A percentile compares a stretch with the other conserved stretches of the same genome.
Evolutionary conservation across 805 yeast genomes (phyloP).

Genomic region (Candida sithepensis): DNA sequence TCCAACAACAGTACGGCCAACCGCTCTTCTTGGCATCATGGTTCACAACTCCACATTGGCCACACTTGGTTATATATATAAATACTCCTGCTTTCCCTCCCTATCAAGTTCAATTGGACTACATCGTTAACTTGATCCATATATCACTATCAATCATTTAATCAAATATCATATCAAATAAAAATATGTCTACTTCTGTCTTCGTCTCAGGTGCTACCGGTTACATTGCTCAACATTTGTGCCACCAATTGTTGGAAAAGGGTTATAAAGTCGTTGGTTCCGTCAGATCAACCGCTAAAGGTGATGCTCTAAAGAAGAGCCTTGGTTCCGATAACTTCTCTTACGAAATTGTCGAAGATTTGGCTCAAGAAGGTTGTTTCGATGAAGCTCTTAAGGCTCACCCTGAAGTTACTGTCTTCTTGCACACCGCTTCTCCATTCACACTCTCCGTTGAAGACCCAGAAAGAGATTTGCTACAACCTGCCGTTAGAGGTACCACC

Average conservation of each 20-base stretch:
- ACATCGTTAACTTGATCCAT: too few species aligned
- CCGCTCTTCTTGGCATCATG: too few species aligned
- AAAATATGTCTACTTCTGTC: conserved; percentile 3
- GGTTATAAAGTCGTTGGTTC: conserved; percentile 20
- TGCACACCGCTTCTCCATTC: conserved; percentile 54
- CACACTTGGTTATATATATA: too few species aligned
- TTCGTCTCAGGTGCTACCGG: conserved; percentile 23
- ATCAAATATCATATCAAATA: too few species aligned
- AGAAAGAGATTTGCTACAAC: conserved; percentile 46
- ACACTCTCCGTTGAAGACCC: conserved; percentile 35
- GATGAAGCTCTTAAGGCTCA: conserved; percentile 41
- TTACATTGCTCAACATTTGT: conserved; percentile 18
- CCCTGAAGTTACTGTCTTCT: conserved; percentile 38
- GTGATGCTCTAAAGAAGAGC: conserved; percentile 31
- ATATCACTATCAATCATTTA: too few species aligned
- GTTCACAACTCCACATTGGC: too few species aligned
- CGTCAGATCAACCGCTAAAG: conserved; percentile 39
- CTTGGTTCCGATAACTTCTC: conserved; percentile 24
- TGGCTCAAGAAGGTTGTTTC: conserved; percentile 40
- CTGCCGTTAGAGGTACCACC: conserved; percentile 56
- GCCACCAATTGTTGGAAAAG: conserved; percentile 14
- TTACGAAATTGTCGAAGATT: conserved; percentile 35
- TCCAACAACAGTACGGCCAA: too few species aligned
- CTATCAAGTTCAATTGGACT: too few species aligned
- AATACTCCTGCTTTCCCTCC: too few species aligned